Conservation (phyloP, 345 rosid genomes). For the Iberis pinnata region DNA sequence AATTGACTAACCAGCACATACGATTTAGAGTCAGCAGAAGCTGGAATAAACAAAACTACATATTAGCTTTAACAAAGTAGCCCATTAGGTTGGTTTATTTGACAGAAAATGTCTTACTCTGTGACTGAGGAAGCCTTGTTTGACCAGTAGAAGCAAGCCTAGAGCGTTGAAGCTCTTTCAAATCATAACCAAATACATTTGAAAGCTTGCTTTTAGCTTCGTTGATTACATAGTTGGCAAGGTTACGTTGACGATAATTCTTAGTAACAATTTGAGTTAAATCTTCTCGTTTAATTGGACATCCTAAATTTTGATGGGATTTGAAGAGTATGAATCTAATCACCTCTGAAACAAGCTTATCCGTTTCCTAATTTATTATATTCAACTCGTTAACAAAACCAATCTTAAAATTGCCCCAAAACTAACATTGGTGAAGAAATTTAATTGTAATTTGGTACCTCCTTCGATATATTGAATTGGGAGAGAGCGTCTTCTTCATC, state of each 20-base stretch:
- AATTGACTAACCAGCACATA: constrained; percentile 70
- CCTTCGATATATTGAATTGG: no score
- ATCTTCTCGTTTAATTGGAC: constrained; percentile 84
- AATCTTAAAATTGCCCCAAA: no score
- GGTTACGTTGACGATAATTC: constrained; percentile 56
- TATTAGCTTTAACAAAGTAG: background rate
- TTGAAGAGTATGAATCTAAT: constrained; percentile 73
- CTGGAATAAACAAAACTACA: constrained; percentile 23
- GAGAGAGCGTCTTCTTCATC: no score
- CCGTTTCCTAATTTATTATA: constrained; percentile 83
- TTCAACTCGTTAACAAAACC: no score
- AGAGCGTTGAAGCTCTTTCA: constrained; percentile 71
- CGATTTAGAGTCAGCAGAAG: constrained; percentile 55
- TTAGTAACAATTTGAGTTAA: constrained; percentile 74
- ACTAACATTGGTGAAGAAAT: no score
- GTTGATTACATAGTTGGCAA: constrained; percentile 57
- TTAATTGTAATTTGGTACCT: no score
- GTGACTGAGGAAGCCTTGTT: constrained; percentile 49
- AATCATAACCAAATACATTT: constrained; percentile 56
- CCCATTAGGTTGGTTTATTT: no score
- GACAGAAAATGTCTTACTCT: no score
- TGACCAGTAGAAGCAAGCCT: no score
- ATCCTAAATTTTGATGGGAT: constrained; percentile 68
- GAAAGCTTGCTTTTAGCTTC: constrained; percentile 67
- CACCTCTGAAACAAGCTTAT: constrained; percentile 85